A percentile compares a stretch with the other conserved stretches of the same genome.
Conservation (phyloP, 345 rosid species). For the Eucalyptus polyanthemos region DNA sequence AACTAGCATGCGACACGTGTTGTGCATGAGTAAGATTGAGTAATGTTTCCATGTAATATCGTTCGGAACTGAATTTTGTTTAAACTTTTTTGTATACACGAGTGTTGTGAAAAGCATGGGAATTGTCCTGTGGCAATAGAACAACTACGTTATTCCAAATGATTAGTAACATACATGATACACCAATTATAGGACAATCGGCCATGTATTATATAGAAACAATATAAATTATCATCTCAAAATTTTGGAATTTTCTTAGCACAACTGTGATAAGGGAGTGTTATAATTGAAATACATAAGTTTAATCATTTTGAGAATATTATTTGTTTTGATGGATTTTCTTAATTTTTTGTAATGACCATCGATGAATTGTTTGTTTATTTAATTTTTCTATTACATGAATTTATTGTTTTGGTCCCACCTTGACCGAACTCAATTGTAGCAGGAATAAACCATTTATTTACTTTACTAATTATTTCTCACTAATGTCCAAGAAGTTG, state of each 20-base stretch:
- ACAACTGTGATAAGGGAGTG: background rate
- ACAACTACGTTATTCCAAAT: background rate
- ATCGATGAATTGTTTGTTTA: background rate
- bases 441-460: background rate
- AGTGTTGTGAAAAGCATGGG: background rate
- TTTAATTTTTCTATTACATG: background rate
- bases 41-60: background rate
- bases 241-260: background rate
- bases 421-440: background rate
- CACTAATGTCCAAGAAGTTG: background rate
- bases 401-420: background rate
- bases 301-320: background rate
- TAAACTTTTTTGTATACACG: background rate
- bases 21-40: background rate
- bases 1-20: background rate
- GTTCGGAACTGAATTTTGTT: background rate
- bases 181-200: background rate
- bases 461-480: background rate
- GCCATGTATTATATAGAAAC: background rate
- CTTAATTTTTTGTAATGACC: background rate
- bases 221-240: background rate
- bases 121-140: background rate
- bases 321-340: background rate
- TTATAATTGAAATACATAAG: background rate
- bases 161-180: background rate